These are phyloP conservation scores for Monosporascus sp. DNA, from an alignment of 2,329 filamentous ascomycete species.

Conservation along the genomic window DNA sequence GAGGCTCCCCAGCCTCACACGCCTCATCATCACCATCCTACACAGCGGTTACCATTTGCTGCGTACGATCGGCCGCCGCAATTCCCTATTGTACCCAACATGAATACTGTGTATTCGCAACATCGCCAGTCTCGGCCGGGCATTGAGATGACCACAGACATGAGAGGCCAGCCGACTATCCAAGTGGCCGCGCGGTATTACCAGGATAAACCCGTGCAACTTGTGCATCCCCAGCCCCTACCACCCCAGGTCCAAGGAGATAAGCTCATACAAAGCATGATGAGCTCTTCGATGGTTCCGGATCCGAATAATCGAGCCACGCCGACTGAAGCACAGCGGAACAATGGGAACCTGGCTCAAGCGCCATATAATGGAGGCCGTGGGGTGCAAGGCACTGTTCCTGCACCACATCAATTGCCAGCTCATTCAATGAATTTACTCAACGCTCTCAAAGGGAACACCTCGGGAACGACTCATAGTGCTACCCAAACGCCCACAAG, in stretches of 20 bases:
- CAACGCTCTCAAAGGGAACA: constrained; percentile 35
- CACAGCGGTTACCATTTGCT: constrained; percentile 40
- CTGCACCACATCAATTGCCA: constrained; percentile 15
- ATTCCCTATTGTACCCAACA: constrained; percentile 38
- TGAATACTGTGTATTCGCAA: constrained; percentile 12
- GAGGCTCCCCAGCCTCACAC: constrained; percentile 49
- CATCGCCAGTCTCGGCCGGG: constrained; percentile 21
- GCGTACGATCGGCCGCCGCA: constrained; percentile 43
- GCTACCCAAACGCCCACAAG: neutral
- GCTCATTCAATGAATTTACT: constrained; percentile 30
- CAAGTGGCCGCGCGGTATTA: constrained; percentile 22
- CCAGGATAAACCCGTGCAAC: constrained; percentile 26
- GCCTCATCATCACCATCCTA: constrained; percentile 52
- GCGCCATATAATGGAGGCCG: constrained; percentile 12
- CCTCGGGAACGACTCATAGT: constrained; percentile 7
- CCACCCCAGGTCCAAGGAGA: constrained; percentile 52
- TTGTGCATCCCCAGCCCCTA: constrained; percentile 44
- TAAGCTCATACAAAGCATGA: constrained; percentile 39
- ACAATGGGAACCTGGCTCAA: constrained; percentile 11
- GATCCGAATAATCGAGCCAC: constrained; percentile 16
- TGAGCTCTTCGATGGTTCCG: constrained; percentile 29
- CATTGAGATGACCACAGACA: constrained; percentile 18
- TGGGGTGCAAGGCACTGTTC: constrained; percentile 6
- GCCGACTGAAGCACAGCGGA: constrained; percentile 11
- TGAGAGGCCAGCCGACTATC: constrained; percentile 10